Evolutionary conservation across 345 rosid species (phyloP).

Genomic region (Corchorus capsularis): DNA sequence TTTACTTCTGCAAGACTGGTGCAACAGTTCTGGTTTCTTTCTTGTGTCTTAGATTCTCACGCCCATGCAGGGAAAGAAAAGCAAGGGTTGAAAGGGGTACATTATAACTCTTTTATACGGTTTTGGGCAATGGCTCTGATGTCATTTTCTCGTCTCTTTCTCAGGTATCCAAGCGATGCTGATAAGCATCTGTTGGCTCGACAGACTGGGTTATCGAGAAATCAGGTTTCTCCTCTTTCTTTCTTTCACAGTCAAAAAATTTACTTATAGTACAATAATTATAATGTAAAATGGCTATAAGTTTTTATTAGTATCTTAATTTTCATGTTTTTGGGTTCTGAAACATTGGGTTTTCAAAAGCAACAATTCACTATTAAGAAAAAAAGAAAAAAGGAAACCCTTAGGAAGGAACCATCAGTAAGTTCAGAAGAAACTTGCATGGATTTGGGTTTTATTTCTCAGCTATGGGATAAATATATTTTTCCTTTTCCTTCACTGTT

Average conservation of each 20-base stretch:
- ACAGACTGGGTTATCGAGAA: constrained; percentile 98
- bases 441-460: constrained; percentile 30
- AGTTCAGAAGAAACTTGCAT: constrained; percentile 30
- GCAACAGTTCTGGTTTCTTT: constrained; percentile 23
- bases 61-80: constrained; percentile 56
- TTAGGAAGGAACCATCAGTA: constrained; percentile 23
- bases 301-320: no score
- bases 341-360: neutral
- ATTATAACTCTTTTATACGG: constrained; percentile 37
- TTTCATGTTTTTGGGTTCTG: constrained; percentile 20
- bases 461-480: neutral
- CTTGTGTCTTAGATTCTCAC: constrained; percentile 69
- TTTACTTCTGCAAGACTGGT: constrained; percentile 30
- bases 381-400: neutral
- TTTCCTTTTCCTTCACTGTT: constrained; percentile 12
- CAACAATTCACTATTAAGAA: neutral
- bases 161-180: constrained; percentile 99
- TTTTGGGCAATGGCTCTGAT: constrained; percentile 41
- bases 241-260: constrained; percentile 7
- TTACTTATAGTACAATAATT: neutral
- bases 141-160: constrained; percentile 86
- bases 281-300: neutral
- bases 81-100: constrained; percentile 22
- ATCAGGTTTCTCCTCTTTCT: constrained; percentile 65
- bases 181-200: constrained; percentile 98